Evolutionary conservation across 495 filamentous ascomycete species (phyloP), one percentile per base, ranked within the genome.

Genomic region (Lindgomyces ingoldianus): DNA sequence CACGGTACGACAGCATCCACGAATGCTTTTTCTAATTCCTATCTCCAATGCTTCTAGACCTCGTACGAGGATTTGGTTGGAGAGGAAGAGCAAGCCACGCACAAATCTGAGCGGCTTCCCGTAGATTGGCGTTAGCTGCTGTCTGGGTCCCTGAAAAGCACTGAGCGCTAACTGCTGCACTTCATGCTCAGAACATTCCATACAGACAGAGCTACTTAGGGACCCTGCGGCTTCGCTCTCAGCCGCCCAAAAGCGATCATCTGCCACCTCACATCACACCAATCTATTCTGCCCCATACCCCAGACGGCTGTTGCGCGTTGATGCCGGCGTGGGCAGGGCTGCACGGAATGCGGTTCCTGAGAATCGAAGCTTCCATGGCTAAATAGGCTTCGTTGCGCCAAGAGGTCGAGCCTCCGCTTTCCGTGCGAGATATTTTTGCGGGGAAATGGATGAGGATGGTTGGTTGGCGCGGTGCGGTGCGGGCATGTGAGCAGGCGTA

Each of bases 151-250:
- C 6, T 39, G 33, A 39, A 14, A 39, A 14, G 6, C 6, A 14
- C 33, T 39, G 33, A 14, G 33, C 33, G 33, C 33, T 39, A 39
- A 39, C n/a, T n/a, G n/a, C n/a, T n/a, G n/a, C n/a, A n/a, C 12
- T 27, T 50, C 57, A 48, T 60, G 57, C 57, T 48, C 25, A 41
- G 57, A 60, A 60, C 57, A 49, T 60, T 60, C 57, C 24, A 60
- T 42, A 33, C 54, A 57, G 18, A n/a, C 44, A n/a, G n/a, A n/a
- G n/a, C n/a, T n/a, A n/a, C n/a, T n/a, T n/a, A n/a, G n/a, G n/a
- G n/a, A n/a, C n/a, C n/a, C n/a, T n/a, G n/a, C n/a, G n/a, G n/a
- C n/a, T n/a, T 39, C 6, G 33, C 33, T 14, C 14, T 39, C 33
- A 39, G 33, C 33, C 33, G 33, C 33, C 33, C 33, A 14, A 39